Evolutionary conservation across 192 early-diverging fungal species (phyloP), one percentile per base, ranked within the genome.

Genomic region (Linnemannia hyalina): DNA sequence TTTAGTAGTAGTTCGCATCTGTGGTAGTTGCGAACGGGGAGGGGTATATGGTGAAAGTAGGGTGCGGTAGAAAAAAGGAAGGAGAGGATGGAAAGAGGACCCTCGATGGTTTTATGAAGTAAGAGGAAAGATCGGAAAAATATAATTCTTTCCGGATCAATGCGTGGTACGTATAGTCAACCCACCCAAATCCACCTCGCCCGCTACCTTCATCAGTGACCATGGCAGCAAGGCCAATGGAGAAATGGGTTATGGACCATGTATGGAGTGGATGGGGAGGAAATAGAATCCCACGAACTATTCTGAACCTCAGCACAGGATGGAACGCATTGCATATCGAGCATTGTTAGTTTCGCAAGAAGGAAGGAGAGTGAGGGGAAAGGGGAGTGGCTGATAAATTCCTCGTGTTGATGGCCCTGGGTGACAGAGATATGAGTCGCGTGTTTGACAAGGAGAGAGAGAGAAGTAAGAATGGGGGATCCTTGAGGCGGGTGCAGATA

Each of bases 241-340:
- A 3, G 15, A 7, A 42, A 71, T 22, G 70, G 35, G 38, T 4
- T 36, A 46, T 46, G 44, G 49, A 20, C 49, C 20, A 18, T 52
- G 49, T 18, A 52, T 22, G 49, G 49, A 46, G 26, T 5, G 15
- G 54, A 36, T 16, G 55, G 42, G 46, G 74, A 36, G 16, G 70
- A 57, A 73, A 4, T 65, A 70, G 71, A 73, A 73, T 78, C 35
- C 68, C 77, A 71, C 57, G 69, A 70, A 71, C 20, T 3, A 44
- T 70, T 42, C 69, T 71, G 77, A 78, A 78, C 38, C 44, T 78
- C 52, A 78, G 77, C 40, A 40, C 47, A 54, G 52, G 40, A 54
- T 78, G 77, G 77, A 78, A 78, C 69, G 75, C 36, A 22, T 20
- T 52, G 60, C 36, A 22, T 29, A 9, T 3, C n/a, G 60, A 4